Percentiles rank a stretch among this genome's conserved stretches.
These are phyloP conservation scores for Zalaria sp. DNA, from an alignment of 2,329 filamentous ascomycete species.

Conservation along the genomic window DNA sequence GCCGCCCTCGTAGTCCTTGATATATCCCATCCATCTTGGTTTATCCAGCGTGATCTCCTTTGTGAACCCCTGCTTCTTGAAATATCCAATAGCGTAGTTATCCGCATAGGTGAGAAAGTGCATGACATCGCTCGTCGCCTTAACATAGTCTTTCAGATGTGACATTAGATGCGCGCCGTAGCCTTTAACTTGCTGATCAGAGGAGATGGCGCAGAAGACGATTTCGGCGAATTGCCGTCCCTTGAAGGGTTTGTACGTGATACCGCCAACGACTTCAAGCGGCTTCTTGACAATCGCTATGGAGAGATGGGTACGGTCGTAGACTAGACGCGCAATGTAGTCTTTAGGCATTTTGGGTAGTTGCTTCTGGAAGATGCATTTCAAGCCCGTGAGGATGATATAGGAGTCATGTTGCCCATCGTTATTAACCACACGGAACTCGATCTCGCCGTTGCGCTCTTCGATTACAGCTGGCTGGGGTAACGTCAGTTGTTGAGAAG, in stretches of 20 bases:
- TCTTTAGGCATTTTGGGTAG: constrained; percentile 99
- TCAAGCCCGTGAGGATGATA: constrained; percentile 88
- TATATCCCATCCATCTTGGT: constrained; percentile 96
- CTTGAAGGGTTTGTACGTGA: constrained; percentile 91
- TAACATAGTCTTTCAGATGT: constrained; percentile 95
- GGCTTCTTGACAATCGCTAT: constrained; percentile 91
- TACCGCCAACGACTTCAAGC: constrained; percentile 49
- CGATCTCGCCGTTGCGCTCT: constrained; percentile 85
- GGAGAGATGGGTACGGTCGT: constrained; percentile 88
- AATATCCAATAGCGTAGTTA: constrained; percentile 97
- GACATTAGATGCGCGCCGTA: constrained; percentile 98
- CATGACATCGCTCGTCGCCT: constrained; percentile 92
- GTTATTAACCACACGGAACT: constrained; percentile 97
- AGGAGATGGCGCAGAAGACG: constrained; percentile 95
- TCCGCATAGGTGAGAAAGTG: constrained; percentile 98
- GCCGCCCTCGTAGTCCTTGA: constrained; percentile 97
- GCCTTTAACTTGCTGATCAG: constrained; percentile 95
- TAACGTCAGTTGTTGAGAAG: constrained; percentile 12
- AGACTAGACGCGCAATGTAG: constrained; percentile 93
- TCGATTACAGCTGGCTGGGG: constrained; percentile 72
- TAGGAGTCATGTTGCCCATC: constrained; percentile 76
- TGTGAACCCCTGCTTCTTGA: constrained; percentile 98
- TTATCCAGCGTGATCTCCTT: constrained; percentile 92
- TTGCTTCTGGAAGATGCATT: constrained; percentile 97
- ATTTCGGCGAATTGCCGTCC: constrained; percentile 91